Evolutionary conservation across 225 moss, liverwort and hornwort species (phyloP).

Genomic region (Straminergon stramineum): DNA sequence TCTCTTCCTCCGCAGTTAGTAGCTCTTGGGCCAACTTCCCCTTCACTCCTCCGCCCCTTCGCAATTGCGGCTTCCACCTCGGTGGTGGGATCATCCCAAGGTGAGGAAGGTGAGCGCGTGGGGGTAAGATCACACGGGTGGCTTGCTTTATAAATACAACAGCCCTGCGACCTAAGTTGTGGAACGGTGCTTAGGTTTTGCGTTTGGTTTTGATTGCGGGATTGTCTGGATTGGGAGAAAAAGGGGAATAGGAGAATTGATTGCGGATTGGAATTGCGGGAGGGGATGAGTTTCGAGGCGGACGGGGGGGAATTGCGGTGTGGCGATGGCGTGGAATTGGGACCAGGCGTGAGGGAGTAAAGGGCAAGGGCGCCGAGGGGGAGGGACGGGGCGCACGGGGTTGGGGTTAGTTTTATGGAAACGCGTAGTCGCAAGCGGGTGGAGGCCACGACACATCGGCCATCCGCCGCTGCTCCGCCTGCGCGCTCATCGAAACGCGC

Average conservation of each 20-base stretch:
- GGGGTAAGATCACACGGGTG: neutral
- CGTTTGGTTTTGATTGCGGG: neutral
- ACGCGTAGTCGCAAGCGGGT: constrained; percentile 99
- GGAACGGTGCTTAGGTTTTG: constrained; percentile 4
- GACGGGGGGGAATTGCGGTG: neutral
- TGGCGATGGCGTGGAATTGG: constrained; percentile 22
- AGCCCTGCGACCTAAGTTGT: neutral
- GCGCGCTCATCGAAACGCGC: constrained; percentile 54
- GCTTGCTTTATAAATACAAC: neutral
- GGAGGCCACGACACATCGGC: constrained; percentile 99
- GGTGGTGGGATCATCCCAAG: neutral
- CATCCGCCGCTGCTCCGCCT: constrained; percentile 86
- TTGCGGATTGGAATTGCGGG: neutral
- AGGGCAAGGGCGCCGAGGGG: constrained; percentile 35
- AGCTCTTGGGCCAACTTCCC: constrained; percentile 7
- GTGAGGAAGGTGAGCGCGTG: neutral
- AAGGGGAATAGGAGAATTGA: neutral
- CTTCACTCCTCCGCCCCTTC: neutral
- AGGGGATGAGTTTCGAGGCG: constrained; percentile 10
- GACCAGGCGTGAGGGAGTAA: constrained; percentile 13
- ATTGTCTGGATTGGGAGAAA: neutral
- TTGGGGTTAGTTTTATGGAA: constrained; percentile 99
- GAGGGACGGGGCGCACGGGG: constrained; percentile 29
- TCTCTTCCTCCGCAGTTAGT: neutral
- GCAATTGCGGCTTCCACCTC: neutral